Evolutionary conservation across 495 filamentous ascomycete species (phyloP).

Genomic region (Annulohypoxylon moriforme): DNA sequence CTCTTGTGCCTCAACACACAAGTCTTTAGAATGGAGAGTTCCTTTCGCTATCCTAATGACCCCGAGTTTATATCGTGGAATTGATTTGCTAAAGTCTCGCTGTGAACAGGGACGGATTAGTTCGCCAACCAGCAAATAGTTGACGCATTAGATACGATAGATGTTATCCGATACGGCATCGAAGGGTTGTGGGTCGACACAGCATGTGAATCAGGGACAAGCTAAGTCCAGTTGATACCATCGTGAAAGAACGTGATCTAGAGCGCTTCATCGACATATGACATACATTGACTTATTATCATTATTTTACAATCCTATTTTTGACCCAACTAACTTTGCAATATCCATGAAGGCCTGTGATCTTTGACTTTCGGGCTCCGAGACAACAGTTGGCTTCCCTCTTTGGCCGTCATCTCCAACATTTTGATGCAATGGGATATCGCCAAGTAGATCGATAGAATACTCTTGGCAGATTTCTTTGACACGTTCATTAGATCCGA

Average conservation of each 20-base stretch:
- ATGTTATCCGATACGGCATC: background rate
- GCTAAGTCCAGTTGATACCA: background rate
- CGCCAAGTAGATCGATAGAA: constrained; percentile 80
- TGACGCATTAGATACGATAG: background rate
- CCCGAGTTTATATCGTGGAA: constrained; percentile 17
- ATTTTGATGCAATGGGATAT: constrained; percentile 86
- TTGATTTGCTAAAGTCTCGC: constrained; percentile 48
- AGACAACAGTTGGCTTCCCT: constrained; percentile 90
- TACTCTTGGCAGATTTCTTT: constrained; percentile 62
- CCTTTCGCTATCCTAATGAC: constrained; percentile 25
- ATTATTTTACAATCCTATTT: constrained; percentile 53
- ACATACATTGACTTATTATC: background rate
- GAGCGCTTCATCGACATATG: background rate
- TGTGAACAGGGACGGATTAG: constrained; percentile 31
- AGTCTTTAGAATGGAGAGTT: constrained; percentile 42
- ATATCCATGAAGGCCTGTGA: constrained; percentile 77
- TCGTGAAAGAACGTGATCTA: background rate
- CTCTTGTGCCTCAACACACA: constrained; percentile 40
- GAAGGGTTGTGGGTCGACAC: background rate
- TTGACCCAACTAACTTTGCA: constrained; percentile 69
- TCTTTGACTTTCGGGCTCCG: constrained; percentile 78
- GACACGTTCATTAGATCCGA: constrained; percentile 68
- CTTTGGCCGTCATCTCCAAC: constrained; percentile 91
- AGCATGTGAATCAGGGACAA: background rate
- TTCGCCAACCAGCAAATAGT: background rate